These are phyloP conservation scores for Phytophthora fragariaefolia DNA, from an alignment of 352 stramenopile species.

Conservation along the genomic window DNA sequence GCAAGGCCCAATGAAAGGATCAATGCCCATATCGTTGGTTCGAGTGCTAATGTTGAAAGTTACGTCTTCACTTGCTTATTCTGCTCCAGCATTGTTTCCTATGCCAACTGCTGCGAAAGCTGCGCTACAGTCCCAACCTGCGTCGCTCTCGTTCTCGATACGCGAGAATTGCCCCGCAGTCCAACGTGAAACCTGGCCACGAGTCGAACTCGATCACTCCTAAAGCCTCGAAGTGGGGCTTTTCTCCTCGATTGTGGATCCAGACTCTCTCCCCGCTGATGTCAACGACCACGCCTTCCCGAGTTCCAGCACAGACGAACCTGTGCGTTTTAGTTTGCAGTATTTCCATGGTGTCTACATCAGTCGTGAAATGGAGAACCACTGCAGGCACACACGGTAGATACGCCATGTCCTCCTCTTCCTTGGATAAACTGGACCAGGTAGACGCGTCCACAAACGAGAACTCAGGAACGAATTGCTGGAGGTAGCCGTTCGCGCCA, in stretches of 20 bases:
- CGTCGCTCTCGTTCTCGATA: conserved; percentile 1
- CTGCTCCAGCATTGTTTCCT: no score
- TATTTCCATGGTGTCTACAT: neutral
- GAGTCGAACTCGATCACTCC: conserved; percentile 38
- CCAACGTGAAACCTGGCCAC: conserved; percentile 40
- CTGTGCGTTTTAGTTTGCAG: conserved; percentile 13
- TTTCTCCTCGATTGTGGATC: conserved; percentile 34
- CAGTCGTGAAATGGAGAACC: neutral
- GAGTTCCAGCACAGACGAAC: conserved; percentile 36
- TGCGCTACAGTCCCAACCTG: neutral
- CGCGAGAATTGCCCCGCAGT: conserved; percentile 14
- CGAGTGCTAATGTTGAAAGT: no score
- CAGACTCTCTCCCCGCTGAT: conserved; percentile 28
- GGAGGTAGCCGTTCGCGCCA: neutral
- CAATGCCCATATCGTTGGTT: no score
- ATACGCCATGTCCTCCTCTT: conserved; percentile 8
- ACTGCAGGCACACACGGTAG: conserved; percentile 4
- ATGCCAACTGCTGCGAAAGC: no score
- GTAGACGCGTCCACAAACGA: conserved; percentile 6
- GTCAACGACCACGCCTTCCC: conserved; percentile 35
- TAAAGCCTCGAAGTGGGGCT: conserved; percentile 24
- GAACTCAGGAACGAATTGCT: conserved; percentile 9
- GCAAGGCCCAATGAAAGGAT: no score
- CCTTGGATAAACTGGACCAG: conserved; percentile 1
- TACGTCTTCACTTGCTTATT: no score